These are phyloP conservation scores for Ciborinia camelliae DNA, from an alignment of 2,329 filamentous ascomycete species.

Conservation along the genomic window DNA sequence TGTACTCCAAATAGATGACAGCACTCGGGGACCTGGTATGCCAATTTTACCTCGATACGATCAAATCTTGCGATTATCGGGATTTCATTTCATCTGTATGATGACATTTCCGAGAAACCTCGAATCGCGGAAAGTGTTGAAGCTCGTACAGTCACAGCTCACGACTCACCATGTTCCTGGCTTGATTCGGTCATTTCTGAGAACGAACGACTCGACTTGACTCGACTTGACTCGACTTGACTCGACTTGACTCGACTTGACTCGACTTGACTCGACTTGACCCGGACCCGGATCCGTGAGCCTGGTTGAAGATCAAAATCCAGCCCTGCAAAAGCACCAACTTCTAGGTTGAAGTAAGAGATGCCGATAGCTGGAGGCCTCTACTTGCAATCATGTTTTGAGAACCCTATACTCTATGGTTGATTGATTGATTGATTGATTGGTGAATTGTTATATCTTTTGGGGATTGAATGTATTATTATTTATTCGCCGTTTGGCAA, in stretches of 20 bases:
- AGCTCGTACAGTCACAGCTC: too few relatives aligned
- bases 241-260: too few relatives aligned
- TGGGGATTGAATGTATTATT: not conserved
- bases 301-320: slow-evolving; percentile 1
- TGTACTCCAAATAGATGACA: not conserved
- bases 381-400: not conserved
- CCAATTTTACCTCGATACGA: not conserved
- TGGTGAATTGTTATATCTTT: not conserved
- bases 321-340: not conserved
- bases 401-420: too few relatives aligned
- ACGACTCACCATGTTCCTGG: not conserved
- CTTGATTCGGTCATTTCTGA: not conserved
- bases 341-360: not conserved
- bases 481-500: not conserved
- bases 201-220: slow-evolving; percentile 3
- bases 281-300: not conserved
- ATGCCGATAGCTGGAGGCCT: too few relatives aligned
- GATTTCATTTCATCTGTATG: not conserved
- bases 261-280: too few relatives aligned
- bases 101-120: too few relatives aligned
- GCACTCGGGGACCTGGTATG: not conserved
- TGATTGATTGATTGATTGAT: too few relatives aligned
- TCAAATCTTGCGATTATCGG: not conserved
- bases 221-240: too few relatives aligned
- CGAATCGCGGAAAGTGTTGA: too few relatives aligned